phyloP scores from a whole-genome alignment of 148 eudicot species.

The Chenopodium berlandieri region DNA sequence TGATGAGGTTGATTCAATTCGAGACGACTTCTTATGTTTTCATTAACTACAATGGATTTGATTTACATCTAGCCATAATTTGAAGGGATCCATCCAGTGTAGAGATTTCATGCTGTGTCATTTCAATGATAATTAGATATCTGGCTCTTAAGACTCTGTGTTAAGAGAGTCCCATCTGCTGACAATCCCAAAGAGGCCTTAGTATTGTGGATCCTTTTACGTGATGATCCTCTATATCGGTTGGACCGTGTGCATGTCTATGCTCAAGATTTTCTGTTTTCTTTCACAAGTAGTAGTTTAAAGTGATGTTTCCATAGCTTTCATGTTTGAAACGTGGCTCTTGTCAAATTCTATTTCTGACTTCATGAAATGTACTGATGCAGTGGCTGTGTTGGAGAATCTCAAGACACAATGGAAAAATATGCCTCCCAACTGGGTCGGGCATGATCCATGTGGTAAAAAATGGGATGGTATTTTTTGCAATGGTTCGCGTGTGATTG shows the following conservation, averaged over 20 bases:
- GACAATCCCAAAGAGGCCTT: too few relatives aligned
- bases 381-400: slow-evolving; percentile 15
- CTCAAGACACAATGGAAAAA: slow-evolving; percentile 22
- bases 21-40: background rate
- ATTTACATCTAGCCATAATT: background rate
- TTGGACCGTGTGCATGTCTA: too few relatives aligned
- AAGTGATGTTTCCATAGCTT: background rate
- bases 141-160: too few relatives aligned
- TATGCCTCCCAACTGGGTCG: slow-evolving; percentile 24
- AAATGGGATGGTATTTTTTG: slow-evolving; percentile 27
- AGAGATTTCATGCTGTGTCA: background rate
- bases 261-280: background rate
- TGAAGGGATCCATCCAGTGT: background rate
- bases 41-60: background rate
- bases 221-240: too few relatives aligned
- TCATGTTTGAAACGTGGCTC: background rate
- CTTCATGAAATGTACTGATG: background rate
- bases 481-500: slow-evolving; percentile 21
- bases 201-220: too few relatives aligned
- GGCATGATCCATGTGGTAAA: slow-evolving; percentile 24
- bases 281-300: background rate
- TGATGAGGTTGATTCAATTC: background rate
- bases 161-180: too few relatives aligned
- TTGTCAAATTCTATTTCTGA: background rate
- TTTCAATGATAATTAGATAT: too few relatives aligned